Base-by-base conservation (phyloP, 495 filamentous ascomycete species). In the Amniculicola lignicola region DNA sequence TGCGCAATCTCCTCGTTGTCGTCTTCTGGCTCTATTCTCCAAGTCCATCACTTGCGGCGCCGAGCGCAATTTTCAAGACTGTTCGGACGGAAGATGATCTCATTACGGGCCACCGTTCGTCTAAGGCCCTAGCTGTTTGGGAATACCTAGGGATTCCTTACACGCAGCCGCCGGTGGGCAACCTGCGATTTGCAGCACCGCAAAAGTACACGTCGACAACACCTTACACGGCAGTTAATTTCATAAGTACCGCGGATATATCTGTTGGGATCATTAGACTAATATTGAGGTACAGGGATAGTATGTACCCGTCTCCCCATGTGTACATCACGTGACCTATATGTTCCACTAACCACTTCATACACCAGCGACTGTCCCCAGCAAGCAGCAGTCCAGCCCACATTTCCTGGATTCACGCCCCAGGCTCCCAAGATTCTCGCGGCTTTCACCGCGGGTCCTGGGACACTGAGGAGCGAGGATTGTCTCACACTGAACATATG, bases 401-500 rank as follows among this genome's bases (percentile, higher is more conserved):
- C 16, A 6, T 40, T 10, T 18, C 37, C 37, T 18, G 37, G 16
- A 18, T 9, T 19, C 7, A 40, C 37, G 7, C 7, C 37, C 37
- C 37, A 40, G 19, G 37, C 7, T 9, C 37, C 19, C 16, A 9
- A 18, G 16, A 40, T 40, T 6, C 37, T 40, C 6, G 16, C 10
- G 7, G 6, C 19, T 25, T 31, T 31, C 25, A 25, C 42, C 7
- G 12, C 10, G 9, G 11, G 7, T 9, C 12, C 42, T 24, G 21
- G 21, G 19, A 46, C 6, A 7, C 25, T 11, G 42, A 11, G 11
- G 15, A 23, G 22, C n/a, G 49, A 53, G 27, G 49, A 53, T 23
- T 53, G 49, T 38, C 38, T 53, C 7, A 14, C 16, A 5, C 18
- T 53, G 18, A 53, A 49, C 27, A 35, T 53, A 45, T 53, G 49